phyloP scores from a whole-genome alignment of 2,329 filamentous ascomycete genomes.

The Aspergillus fumigatiaffinis region DNA sequence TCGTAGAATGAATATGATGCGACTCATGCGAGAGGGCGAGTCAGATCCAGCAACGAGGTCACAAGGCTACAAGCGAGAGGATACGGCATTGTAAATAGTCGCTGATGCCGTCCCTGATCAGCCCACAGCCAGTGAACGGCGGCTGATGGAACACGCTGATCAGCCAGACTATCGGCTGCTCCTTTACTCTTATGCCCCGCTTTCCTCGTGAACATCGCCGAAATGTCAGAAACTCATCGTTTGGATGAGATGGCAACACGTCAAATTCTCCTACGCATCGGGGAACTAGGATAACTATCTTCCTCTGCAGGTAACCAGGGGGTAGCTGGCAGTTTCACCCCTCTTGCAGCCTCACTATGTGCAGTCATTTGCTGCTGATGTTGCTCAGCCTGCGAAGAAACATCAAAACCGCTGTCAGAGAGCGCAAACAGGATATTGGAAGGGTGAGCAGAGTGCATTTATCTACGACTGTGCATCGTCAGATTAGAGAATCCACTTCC shows the following conservation, averaged over 20 bases:
- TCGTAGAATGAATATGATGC: too few relatives aligned
- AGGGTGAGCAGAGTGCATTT: neutral
- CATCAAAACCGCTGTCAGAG: neutral
- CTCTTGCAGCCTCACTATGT: neutral
- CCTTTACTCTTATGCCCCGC: constrained; percentile 8
- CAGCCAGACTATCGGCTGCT: constrained; percentile 1
- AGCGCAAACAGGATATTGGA: neutral
- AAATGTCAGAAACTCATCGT: constrained; percentile 7
- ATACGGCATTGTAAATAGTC: neutral
- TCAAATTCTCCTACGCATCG: constrained; percentile 13
- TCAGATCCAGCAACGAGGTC: neutral
- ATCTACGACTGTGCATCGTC: neutral
- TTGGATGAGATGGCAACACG: constrained; percentile 17
- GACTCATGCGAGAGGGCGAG: neutral
- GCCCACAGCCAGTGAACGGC: constrained; percentile 11
- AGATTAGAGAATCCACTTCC: neutral
- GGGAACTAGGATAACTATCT: constrained; percentile 8
- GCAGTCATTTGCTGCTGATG: neutral
- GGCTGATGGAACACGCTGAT: neutral
- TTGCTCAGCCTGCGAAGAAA: neutral
- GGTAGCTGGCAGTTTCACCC: neutral
- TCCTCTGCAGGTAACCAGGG: constrained; percentile 2
- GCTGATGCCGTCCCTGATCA: constrained; percentile 3
- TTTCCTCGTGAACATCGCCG: constrained; percentile 11
- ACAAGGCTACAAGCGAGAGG: neutral